Evolutionary conservation across 805 yeast genomes (phyloP).

Genomic region (Yamadazyma olivae): DNA sequence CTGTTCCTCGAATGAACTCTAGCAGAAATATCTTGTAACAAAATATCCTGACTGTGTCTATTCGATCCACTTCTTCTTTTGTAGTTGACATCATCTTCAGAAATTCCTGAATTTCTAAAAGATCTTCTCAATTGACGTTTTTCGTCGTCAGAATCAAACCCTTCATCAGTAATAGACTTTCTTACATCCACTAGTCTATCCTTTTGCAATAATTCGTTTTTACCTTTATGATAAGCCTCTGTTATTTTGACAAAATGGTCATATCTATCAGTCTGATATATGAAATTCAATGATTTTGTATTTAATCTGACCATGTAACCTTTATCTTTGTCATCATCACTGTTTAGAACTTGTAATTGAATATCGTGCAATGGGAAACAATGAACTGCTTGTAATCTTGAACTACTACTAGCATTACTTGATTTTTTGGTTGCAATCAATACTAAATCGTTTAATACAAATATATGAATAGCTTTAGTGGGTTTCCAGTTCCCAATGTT

Average conservation of each 20-base stretch:
- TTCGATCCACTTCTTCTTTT: slow-evolving; percentile 23
- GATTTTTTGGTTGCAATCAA: slow-evolving; percentile 65
- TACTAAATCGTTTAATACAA: slow-evolving; percentile 72
- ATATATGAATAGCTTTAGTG: slow-evolving; percentile 69
- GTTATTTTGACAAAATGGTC: slow-evolving; percentile 56
- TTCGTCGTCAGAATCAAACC: slow-evolving; percentile 27
- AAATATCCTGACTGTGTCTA: slow-evolving; percentile 35
- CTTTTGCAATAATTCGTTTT: slow-evolving; percentile 43
- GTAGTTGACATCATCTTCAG: slow-evolving; percentile 13
- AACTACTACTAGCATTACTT: slow-evolving; percentile 23
- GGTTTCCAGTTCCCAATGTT: slow-evolving; percentile 85
- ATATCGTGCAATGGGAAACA: slow-evolving; percentile 76
- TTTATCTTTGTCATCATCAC: slow-evolving; percentile 21
- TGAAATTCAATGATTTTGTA: slow-evolving; percentile 47
- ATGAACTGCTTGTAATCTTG: slow-evolving; percentile 62
- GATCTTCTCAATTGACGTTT: slow-evolving; percentile 38
- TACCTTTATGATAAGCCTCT: slow-evolving; percentile 58
- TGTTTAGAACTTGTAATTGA: slow-evolving; percentile 33
- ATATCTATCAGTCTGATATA: slow-evolving; percentile 58
- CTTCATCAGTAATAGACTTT: slow-evolving; percentile 11
- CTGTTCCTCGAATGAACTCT: slow-evolving; percentile 60
- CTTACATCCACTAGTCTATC: slow-evolving; percentile 24
- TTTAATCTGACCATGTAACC: slow-evolving; percentile 44
- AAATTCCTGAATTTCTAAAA: slow-evolving; percentile 51
- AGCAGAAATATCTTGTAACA: slow-evolving; percentile 57